Percentiles rank a stretch among this genome's conserved stretches.
Evolutionary conservation across 2,329 filamentous ascomycete species (phyloP).

Genomic region (Talaromyces sp.): DNA sequence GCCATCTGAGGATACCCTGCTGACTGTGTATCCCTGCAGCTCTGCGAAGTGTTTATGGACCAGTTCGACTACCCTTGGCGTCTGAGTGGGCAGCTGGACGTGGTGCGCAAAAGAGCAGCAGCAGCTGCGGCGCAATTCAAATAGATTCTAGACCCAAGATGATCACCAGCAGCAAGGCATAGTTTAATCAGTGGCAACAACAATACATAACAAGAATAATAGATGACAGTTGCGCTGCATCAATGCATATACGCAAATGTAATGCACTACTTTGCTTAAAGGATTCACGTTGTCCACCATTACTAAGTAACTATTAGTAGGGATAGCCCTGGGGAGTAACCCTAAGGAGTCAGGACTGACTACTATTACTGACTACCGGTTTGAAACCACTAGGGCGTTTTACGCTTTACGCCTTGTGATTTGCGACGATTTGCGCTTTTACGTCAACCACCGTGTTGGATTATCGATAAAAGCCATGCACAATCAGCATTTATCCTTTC

Average conservation of each 20-base stretch:
- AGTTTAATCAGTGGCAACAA: neutral
- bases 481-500: neutral
- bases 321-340: neutral
- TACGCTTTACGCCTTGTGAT: neutral
- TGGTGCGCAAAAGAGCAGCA: neutral
- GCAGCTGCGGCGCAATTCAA: neutral
- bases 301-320: no score
- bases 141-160: neutral
- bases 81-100: neutral
- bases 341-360: no score
- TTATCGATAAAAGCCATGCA: neutral
- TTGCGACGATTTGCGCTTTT: no score
- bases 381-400: neutral
- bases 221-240: neutral
- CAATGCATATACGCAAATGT: neutral
- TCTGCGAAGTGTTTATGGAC: constrained; percentile 8
- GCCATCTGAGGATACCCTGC: neutral
- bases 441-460: neutral
- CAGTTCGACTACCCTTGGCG: neutral
- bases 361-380: no score
- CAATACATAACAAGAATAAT: neutral
- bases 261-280: neutral
- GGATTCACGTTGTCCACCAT: no score
- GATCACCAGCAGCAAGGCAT: neutral
- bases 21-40: neutral